Evolutionary conservation across 345 rosid species (phyloP).

Genomic region (Citrus mangshanensis): DNA sequence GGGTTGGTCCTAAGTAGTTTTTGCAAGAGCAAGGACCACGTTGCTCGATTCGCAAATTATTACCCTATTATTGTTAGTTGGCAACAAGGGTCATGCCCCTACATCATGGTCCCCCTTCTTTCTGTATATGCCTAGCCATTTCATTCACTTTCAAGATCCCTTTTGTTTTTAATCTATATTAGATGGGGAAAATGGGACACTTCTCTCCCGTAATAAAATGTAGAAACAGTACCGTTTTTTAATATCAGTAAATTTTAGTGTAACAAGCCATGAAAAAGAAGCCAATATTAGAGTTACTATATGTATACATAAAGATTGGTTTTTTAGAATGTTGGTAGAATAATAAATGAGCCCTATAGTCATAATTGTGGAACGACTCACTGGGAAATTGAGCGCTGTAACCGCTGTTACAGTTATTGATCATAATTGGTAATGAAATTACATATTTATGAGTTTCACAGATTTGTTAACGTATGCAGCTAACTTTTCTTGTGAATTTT

Average conservation of each 20-base stretch:
- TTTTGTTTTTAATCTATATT: background rate
- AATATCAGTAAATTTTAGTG: too few relatives aligned
- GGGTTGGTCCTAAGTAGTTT: background rate
- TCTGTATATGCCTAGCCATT: background rate
- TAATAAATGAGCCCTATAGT: background rate
- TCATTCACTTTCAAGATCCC: background rate
- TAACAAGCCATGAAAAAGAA: too few relatives aligned
- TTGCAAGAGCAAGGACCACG: background rate
- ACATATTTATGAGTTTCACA: background rate
- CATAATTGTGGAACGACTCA: background rate
- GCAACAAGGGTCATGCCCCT: background rate
- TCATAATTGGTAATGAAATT: background rate
- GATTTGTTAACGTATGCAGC: background rate
- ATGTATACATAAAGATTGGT: too few relatives aligned
- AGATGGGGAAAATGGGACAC: too few relatives aligned
- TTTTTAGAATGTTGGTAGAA: background rate
- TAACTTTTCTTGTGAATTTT: background rate
- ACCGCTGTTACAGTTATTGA: background rate
- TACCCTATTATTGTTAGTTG: background rate
- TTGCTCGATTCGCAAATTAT: background rate
- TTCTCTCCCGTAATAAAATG: too few relatives aligned
- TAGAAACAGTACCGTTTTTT: too few relatives aligned
- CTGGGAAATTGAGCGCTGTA: background rate
- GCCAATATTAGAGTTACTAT: too few relatives aligned
- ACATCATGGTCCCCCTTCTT: background rate